Evolutionary conservation across 169 alveolate genomes (phyloP), one percentile per base, ranked within the genome.

Genomic region (Eimeria falciformis): DNA sequence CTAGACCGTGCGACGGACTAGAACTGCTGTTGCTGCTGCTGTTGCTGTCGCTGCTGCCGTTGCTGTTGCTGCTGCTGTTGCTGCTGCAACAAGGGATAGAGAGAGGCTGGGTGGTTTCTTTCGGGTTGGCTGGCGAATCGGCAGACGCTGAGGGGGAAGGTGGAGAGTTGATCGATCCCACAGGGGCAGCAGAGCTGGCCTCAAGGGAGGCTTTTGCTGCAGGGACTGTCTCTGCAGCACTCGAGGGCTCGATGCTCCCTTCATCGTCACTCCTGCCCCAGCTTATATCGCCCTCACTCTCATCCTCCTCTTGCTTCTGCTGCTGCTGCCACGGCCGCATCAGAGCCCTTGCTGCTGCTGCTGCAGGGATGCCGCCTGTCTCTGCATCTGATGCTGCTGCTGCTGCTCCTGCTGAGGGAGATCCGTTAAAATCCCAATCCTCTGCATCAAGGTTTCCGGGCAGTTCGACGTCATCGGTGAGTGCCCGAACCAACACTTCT

Each of bases 281-380:
- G 46, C 92, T 85, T 12, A 85, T 73, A 37, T 85, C 92, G 73
- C 92, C 68, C 43, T 85, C 92, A 56, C 92, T 85, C 69, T 66
- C 92, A 0, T n/a, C 29, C 87, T 47, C 50, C 90, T 18, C 53
- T 75, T 33, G n/a, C 43, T 75, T 18, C 65, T 40, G 84, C 84
- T 43, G 84, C 65, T 75, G 33, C 65, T 75, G 56, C 78, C 78
- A 66, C 3, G 27, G 83, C 27, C 29, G 55, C 55, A 71, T 23
- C 83, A 71, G 50, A 7, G 33, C 65, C 43, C 14, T 25, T 5
- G 55, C 62, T 33, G n/a, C 47, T 69, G 55, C 81, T 69, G 50
- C 81, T 69, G 81, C 7, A 27, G 21, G 4, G 4, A 25, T 14
- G 29, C 43, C 81, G 14, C 81, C 53, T 0, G 81, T n/a, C n/a